Evolutionary conservation across 495 filamentous ascomycete genomes (phyloP).

Genomic region (Amphirosellinia nigrospora): DNA sequence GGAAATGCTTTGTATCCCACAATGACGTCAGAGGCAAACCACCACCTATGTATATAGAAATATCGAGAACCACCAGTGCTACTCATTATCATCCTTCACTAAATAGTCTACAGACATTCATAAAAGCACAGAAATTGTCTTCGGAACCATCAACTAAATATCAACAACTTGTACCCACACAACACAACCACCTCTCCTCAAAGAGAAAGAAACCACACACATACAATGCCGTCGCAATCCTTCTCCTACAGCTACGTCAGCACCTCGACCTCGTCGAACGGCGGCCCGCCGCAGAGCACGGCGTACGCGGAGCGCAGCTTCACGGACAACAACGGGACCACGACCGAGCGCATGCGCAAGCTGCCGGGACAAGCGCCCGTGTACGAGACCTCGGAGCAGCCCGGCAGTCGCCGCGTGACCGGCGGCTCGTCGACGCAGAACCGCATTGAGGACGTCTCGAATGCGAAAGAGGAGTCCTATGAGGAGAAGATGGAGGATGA

Average conservation of each 20-base stretch:
- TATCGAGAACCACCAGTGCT: not conserved
- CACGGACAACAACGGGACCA: constrained; percentile 17
- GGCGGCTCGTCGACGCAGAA: constrained; percentile 2
- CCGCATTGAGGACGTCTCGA: constrained; percentile 33
- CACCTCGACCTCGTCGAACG: constrained; percentile 20
- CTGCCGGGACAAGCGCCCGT: constrained; percentile 24
- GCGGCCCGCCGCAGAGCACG: constrained; percentile 6
- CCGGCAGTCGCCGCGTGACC: not conserved
- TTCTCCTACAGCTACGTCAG: constrained; percentile 34
- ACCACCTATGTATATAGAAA: not conserved
- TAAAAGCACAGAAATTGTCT: not conserved
- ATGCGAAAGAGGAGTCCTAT: constrained; percentile 50
- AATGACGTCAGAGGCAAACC: constrained; percentile 24
- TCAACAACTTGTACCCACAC: not conserved
- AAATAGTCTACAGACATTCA: not conserved
- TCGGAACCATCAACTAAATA: not conserved
- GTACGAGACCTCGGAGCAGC: constrained; percentile 16
- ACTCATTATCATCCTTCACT: not conserved
- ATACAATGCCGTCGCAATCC: constrained; percentile 21
- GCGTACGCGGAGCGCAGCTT: constrained; percentile 25
- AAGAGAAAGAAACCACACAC: not conserved
- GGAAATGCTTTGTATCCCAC: not conserved
- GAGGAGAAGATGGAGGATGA: constrained; percentile 79
- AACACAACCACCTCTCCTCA: not conserved
- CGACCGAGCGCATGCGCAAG: constrained; percentile 22